These are phyloP conservation scores for Penicillium sp. DNA, from an alignment of 2,329 filamentous ascomycete species.

Conservation along the genomic window DNA sequence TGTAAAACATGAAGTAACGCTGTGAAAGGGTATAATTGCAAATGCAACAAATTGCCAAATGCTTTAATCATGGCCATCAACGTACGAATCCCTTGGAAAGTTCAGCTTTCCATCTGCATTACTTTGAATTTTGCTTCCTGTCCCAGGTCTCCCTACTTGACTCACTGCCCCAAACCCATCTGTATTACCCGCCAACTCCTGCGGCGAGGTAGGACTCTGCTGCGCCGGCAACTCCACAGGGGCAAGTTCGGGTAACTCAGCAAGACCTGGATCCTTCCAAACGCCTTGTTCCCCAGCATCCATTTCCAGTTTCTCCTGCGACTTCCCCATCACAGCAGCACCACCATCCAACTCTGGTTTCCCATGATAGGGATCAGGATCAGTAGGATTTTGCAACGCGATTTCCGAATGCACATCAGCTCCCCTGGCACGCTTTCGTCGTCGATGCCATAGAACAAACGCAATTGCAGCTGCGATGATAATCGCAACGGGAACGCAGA, in stretches of 20 bases:
- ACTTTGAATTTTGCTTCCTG: no score
- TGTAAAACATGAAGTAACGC: no score
- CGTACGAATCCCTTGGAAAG: no score
- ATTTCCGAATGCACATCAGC: neutral
- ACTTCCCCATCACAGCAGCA: neutral
- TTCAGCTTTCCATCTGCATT: no score
- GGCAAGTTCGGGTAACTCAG: constrained; percentile 3
- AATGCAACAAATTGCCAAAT: neutral
- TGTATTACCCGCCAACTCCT: constrained; percentile 6
- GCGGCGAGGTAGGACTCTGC: constrained; percentile 4
- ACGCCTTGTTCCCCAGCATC: neutral
- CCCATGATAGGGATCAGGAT: neutral
- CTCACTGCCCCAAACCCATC: neutral
- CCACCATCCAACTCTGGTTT: constrained; percentile 12
- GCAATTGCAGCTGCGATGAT: constrained; percentile 14
- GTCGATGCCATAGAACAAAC: constrained; percentile 18
- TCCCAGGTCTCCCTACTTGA: neutral
- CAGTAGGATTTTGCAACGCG: neutral
- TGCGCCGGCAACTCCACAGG: neutral
- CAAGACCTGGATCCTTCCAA: neutral
- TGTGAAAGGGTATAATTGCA: neutral
- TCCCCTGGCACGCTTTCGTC: neutral
- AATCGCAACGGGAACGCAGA: constrained; percentile 20
- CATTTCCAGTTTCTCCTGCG: constrained; percentile 2
- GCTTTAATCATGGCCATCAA: neutral